A percentile compares a stretch with the other conserved stretches of the same genome.
These are phyloP conservation scores for Conringia planisiliqua DNA, from an alignment of 345 rosid species.

Conservation along the genomic window DNA sequence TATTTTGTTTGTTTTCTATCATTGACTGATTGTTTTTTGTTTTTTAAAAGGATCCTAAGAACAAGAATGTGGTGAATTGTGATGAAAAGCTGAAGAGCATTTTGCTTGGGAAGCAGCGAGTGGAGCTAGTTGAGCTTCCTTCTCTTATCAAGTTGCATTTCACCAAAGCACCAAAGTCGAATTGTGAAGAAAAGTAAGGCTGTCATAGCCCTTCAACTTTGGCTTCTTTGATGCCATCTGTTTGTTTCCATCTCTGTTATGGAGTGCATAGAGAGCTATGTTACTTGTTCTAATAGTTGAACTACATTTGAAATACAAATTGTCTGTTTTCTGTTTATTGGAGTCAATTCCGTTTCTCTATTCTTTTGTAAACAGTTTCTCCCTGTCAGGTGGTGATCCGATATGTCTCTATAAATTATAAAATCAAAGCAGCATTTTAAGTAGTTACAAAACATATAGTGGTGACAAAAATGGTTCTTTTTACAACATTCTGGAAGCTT, in stretches of 20 bases:
- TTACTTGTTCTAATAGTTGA: background rate
- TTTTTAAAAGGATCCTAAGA: constrained; percentile 56
- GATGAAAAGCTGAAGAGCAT: constrained; percentile 72
- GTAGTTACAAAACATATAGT: background rate
- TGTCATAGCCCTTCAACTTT: background rate
- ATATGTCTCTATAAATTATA: too few relatives aligned
- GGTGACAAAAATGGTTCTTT: background rate
- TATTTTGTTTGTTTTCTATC: background rate
- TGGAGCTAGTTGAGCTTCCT: constrained; percentile 84
- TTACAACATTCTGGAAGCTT: constrained; percentile 17
- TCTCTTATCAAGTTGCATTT: constrained; percentile 76
- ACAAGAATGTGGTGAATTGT: constrained; percentile 81
- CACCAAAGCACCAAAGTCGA: constrained; percentile 62
- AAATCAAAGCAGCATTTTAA: background rate
- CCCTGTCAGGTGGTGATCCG: background rate
- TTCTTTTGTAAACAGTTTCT: background rate
- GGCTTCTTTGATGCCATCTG: constrained; percentile 1
- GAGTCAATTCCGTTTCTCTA: background rate
- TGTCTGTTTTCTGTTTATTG: background rate
- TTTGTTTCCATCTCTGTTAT: constrained; percentile 5
- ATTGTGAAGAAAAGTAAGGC: background rate
- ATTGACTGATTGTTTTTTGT: background rate
- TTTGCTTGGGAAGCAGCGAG: constrained; percentile 67
- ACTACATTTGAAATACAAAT: background rate
- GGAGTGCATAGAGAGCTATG: background rate